phyloP scores from a whole-genome alignment of 2,329 filamentous ascomycete species.

The Fusarium beomiforme region DNA sequence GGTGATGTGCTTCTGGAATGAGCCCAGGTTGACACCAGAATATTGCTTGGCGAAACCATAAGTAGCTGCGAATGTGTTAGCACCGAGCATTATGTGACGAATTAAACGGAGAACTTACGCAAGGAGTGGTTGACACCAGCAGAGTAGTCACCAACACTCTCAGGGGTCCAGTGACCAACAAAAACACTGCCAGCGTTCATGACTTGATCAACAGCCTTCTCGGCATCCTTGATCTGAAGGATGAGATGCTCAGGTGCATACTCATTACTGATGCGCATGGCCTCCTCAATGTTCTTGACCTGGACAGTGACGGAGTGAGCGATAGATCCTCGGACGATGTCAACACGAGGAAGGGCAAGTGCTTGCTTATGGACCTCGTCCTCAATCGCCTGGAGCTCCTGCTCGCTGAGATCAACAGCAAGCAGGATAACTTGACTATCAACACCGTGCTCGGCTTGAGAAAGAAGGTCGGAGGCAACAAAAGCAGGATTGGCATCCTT shows the following conservation, averaged over 20 bases:
- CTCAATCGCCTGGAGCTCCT: conserved; percentile 83
- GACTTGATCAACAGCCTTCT: conserved; percentile 78
- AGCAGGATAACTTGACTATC: conserved; percentile 96
- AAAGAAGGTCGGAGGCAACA: conserved; percentile 92
- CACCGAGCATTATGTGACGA: not conserved
- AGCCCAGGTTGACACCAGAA: conserved; percentile 94
- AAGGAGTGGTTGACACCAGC: conserved; percentile 97
- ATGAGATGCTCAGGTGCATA: conserved; percentile 98
- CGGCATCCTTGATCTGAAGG: conserved; percentile 83
- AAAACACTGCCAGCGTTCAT: conserved; percentile 97
- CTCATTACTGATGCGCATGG: conserved; percentile 85
- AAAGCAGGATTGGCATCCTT: conserved; percentile 89
- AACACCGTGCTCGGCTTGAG: conserved; percentile 95
- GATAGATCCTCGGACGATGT: conserved; percentile 91
- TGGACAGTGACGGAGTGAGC: conserved; percentile 90
- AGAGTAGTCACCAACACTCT: conserved; percentile 97
- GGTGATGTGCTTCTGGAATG: conserved; percentile 98
- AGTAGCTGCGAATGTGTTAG: conserved; percentile 70
- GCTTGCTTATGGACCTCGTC: conserved; percentile 91
- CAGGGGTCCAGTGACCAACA: conserved; percentile 94
- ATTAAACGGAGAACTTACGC: conserved; percentile 70
- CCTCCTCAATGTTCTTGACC: conserved; percentile 75
- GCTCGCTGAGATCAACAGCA: conserved; percentile 79
- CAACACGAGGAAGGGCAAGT: conserved; percentile 84
- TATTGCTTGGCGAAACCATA: conserved; percentile 99